Base-by-base conservation (phyloP, 2,329 filamentous ascomycete species). In the Hypoxylon sp. region DNA sequence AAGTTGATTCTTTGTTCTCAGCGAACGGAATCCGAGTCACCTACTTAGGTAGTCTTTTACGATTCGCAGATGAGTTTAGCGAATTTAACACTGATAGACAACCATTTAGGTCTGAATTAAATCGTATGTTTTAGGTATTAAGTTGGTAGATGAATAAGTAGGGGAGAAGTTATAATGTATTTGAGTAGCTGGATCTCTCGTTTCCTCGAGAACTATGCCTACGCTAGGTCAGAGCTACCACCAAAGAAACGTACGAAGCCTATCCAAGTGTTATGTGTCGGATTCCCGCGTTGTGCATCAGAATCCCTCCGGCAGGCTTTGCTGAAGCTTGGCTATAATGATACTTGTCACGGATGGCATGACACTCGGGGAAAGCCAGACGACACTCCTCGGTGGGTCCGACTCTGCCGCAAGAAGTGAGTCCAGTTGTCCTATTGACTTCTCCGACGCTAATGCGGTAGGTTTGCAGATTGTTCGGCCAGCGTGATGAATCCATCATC, bases 271-370 rank as follows among this genome's bases (percentile, higher is more conserved):
- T 64, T 81, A 3, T 79, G 77, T 59, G 76, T 80, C 24, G 78
- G 79, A 13, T 63, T 74, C 3, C 78, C 79, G 3, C 76, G 78
- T 17, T 74, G 73, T n/a, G 78, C 69, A 14, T 80, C 79, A 22
- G 79, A 80, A 48, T 80, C 79, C 0, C 74, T 81, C 1, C 79
- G 78, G 54, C 70, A 76, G 5, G 79, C 76, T 9, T 72, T 80
- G 0, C 58, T 76, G 5, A 70, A 52, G 11, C 73, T 80, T 1
- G 76, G 74, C 9, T 77, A 80, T 39, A 74, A 80, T 58, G 72
- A 79, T 63, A 80, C 77, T 5, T 77, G 76, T 47, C 76, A 79
- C 62, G 79, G 77, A 14, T 80, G 75, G 76, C 78, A 81, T 55
- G 74, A 77, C 31, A 62, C 78, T 8, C 77, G 77, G 52, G 77